Conservation (phyloP, 495 filamentous ascomycete species). For the Viridothelium virens region DNA sequence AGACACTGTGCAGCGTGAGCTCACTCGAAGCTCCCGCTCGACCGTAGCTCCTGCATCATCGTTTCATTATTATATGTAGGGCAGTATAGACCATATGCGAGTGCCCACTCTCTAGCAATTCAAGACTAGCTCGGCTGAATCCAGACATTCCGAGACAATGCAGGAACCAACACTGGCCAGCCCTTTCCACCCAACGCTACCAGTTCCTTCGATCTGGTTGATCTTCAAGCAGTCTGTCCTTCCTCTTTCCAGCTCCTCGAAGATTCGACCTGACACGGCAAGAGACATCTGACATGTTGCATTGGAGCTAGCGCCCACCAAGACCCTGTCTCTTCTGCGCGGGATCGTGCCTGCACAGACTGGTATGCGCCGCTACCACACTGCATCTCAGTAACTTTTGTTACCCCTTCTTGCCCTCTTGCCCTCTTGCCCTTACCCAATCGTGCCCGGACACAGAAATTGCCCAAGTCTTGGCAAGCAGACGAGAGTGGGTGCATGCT, state of each 20-base stretch:
- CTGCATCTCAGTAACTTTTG: slow-evolving; percentile 1
- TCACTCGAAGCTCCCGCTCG: neutral
- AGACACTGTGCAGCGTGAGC: neutral
- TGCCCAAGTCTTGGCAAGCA: neutral
- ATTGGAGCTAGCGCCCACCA: neutral
- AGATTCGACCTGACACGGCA: neutral
- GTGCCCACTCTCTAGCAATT: neutral
- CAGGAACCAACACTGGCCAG: neutral
- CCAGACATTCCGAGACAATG: neutral
- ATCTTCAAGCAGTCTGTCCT: neutral
- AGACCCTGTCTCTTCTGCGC: neutral
- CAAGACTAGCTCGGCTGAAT: neutral
- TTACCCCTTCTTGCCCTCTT: neutral
- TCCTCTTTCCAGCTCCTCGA: neutral
- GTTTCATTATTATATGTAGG: neutral
- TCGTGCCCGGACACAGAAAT: neutral
- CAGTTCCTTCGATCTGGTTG: neutral
- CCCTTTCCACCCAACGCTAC: neutral
- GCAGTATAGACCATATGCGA: neutral
- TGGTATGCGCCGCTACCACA: neutral
- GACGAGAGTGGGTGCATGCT: neutral
- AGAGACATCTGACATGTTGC: neutral
- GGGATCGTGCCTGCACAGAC: neutral
- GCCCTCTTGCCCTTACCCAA: too few relatives aligned
- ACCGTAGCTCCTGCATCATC: slow-evolving; percentile 1